Base-by-base conservation (phyloP, 768 basidiomycete genomes). In the Xerocomellus dryophilus region DNA sequence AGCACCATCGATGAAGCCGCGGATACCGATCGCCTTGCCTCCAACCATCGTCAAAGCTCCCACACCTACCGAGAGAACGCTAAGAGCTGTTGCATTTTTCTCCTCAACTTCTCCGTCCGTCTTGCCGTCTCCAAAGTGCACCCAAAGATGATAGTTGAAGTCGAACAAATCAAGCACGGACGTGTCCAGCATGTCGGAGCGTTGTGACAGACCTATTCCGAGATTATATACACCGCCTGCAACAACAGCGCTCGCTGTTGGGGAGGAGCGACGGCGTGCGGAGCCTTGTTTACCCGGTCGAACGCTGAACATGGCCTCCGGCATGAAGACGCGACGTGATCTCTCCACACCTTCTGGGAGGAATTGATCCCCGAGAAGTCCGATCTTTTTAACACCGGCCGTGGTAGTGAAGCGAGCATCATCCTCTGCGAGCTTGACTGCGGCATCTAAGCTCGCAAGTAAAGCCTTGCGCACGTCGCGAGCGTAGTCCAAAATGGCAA, bases 271-370 rank as follows among this genome's bases (percentile, higher is more conserved):
- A 73, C 47, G 76, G 71, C 50, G 74, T 64, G 40, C 68, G 53
- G 54, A 74, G 5, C 73, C 72, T 52, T 72, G 65, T 60, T 65
- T 78, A 48, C 78, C 70, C 27, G 73, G 68, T 21, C 76, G 77
- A 40, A 79, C 71, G 50, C 82, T 83, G 74, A 98, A 99, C 97
- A 99, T 98, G 14, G 93, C 96, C 67, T 96, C 89, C n/a, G 96
- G 92, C 76, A 91, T 84, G 78, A 99, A 99, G 12, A 96, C 83
- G 25, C 92, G 79, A 51, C 83, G 80, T 45, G 83, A 83, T 38
- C 91, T 78, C 68, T 93, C 92, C 21, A 93, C 91, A 53, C 85
- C 88, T 47, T 79, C 79, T 1, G 89, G 90, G 15, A 99, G 81
- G 71, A 90, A 83, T 52, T 76, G 75, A 54, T 96, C 87, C 18